Evolutionary conservation across 2,329 filamentous ascomycete genomes (phyloP).

Genomic region (Paecilomyces dactylethromorphus): DNA sequence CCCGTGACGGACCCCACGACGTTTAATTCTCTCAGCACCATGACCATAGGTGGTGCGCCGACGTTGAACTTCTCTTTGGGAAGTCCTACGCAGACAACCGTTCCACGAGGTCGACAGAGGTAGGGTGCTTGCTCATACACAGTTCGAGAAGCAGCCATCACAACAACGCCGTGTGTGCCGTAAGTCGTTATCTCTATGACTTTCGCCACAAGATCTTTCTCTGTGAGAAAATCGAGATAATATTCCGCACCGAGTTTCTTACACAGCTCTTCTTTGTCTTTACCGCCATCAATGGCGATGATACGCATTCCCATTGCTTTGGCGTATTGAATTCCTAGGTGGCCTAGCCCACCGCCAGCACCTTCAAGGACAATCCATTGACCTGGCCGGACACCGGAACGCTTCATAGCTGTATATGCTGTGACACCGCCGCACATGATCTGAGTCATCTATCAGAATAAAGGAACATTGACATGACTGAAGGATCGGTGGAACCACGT

Average conservation of each 20-base stretch:
- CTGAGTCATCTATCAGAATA: slow-evolving; percentile 26
- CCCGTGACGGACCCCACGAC: slow-evolving; percentile 39
- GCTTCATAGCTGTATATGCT: slow-evolving; percentile 12
- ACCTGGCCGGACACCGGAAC: slow-evolving; percentile 12
- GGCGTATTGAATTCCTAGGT: slow-evolving; percentile 26
- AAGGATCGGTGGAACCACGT: neutral
- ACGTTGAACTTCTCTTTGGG: slow-evolving; percentile 28
- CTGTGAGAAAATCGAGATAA: slow-evolving; percentile 28
- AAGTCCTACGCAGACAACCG: slow-evolving; percentile 30
- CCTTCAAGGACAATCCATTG: slow-evolving; percentile 19
- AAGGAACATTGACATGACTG: slow-evolving; percentile 6
- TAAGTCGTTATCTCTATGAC: slow-evolving; percentile 27
- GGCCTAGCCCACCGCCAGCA: slow-evolving; percentile 23
- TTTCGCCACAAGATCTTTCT: slow-evolving; percentile 25
- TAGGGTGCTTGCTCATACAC: slow-evolving; percentile 27
- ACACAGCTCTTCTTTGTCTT: slow-evolving; percentile 24
- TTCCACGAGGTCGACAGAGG: slow-evolving; percentile 28
- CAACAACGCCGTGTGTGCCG: slow-evolving; percentile 30
- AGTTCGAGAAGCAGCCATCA: slow-evolving; percentile 27
- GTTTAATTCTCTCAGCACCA: slow-evolving; percentile 36
- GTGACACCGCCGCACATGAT: slow-evolving; percentile 36
- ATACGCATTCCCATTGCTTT: slow-evolving; percentile 16
- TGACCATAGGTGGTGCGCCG: slow-evolving; percentile 30
- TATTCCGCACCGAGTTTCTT: slow-evolving; percentile 29
- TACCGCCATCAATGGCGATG: slow-evolving; percentile 10